Conservation (phyloP, 225 moss, liverwort and hornwort species). For the Physcomitrium patens region DNA sequence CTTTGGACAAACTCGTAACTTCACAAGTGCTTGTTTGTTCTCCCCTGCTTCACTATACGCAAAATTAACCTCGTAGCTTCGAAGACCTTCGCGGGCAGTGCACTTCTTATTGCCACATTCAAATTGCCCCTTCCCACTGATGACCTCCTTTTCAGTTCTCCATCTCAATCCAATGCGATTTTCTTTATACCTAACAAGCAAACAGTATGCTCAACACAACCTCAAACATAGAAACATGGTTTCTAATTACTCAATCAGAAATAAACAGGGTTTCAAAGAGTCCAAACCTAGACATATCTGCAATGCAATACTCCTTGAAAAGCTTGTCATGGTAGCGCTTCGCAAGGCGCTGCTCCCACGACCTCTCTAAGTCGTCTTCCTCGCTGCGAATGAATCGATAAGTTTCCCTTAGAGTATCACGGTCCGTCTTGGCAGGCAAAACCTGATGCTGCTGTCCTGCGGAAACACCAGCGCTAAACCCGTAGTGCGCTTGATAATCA, state of each 20-base stretch:
- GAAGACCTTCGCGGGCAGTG: constrained; percentile 74
- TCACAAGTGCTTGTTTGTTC: constrained; percentile 92
- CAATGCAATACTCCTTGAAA: constrained; percentile 93
- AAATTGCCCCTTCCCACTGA: constrained; percentile 97
- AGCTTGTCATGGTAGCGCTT: constrained; percentile 98
- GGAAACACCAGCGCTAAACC: constrained; percentile 18
- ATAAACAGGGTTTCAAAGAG: neutral
- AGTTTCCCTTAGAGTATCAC: constrained; percentile 84
- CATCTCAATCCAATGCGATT: constrained; percentile 96
- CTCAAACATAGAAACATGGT: neutral
- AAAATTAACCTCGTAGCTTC: constrained; percentile 99
- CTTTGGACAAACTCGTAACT: constrained; percentile 89
- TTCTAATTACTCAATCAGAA: neutral
- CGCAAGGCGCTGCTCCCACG: constrained; percentile 98
- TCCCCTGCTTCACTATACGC: constrained; percentile 92
- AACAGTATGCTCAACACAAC: neutral
- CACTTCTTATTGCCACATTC: constrained; percentile 97
- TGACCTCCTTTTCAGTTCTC: constrained; percentile 93
- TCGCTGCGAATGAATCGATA: constrained; percentile 95
- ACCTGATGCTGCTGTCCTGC: constrained; percentile 13
- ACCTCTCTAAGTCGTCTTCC: constrained; percentile 82
- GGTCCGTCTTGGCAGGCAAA: constrained; percentile 75
- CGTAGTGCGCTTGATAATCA: constrained; percentile 58
- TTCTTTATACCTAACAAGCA: constrained; percentile 75
- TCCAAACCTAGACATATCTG: constrained; percentile 58